phyloP scores from a whole-genome alignment of 768 basidiomycete genomes.

The Paxillus involutus region DNA sequence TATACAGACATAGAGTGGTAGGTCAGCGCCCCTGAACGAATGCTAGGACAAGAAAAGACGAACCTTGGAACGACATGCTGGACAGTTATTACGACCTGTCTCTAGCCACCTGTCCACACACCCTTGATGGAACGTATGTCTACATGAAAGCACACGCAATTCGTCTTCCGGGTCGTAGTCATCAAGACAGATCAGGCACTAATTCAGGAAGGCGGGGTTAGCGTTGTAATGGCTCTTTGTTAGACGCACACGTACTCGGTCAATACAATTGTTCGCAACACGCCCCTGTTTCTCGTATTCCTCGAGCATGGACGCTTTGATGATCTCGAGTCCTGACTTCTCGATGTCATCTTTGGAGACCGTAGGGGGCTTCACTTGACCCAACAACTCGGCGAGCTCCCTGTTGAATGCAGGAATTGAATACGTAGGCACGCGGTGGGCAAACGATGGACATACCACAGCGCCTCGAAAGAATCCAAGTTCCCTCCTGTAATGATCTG shows the following conservation, averaged over 20 bases:
- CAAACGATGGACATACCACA: slow-evolving; percentile 51
- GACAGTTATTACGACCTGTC: slow-evolving; percentile 86
- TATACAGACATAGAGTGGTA: not conserved
- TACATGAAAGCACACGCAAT: slow-evolving; percentile 76
- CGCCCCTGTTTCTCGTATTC: slow-evolving; percentile 60
- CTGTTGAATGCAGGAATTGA: slow-evolving; percentile 32
- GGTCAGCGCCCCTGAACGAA: not conserved
- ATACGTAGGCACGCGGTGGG: not conserved
- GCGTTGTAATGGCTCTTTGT: not conserved
- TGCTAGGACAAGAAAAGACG: slow-evolving; percentile 11
- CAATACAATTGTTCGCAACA: slow-evolving; percentile 75
- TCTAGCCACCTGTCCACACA: slow-evolving; percentile 91
- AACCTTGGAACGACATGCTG: slow-evolving; percentile 83
- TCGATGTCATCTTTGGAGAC: slow-evolving; percentile 84
- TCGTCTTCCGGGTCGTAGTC: slow-evolving; percentile 82
- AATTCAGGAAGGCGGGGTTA: slow-evolving; percentile 3
- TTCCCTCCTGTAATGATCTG: slow-evolving; percentile 81
- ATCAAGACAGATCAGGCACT: slow-evolving; percentile 87
- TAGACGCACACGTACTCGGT: slow-evolving; percentile 54
- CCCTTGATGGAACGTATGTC: slow-evolving; percentile 85
- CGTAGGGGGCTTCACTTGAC: slow-evolving; percentile 80
- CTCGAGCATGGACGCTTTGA: slow-evolving; percentile 51
- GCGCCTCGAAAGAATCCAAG: slow-evolving; percentile 77
- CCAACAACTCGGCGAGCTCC: slow-evolving; percentile 82
- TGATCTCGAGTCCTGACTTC: slow-evolving; percentile 75